phyloP scores from a whole-genome alignment of 768 basidiomycete genomes.

The Auricularia auricula-judae region DNA sequence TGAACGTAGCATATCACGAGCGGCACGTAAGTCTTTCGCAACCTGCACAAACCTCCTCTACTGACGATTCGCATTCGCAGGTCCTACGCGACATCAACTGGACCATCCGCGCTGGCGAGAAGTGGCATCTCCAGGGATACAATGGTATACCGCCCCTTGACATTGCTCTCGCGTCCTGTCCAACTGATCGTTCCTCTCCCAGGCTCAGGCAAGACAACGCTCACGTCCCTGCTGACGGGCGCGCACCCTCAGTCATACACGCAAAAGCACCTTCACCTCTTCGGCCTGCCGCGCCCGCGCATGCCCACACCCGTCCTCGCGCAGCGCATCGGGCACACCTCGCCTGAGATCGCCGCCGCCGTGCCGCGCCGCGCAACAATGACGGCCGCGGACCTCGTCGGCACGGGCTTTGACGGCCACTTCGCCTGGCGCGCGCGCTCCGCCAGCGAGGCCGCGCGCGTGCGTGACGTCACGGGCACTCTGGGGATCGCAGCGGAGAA shows the following conservation, averaged over 20 bases:
- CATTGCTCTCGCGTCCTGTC: not conserved
- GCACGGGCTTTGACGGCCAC: constrained; percentile 81
- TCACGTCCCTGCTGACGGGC: constrained; percentile 80
- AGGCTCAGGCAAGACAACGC: constrained; percentile 94
- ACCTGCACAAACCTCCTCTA: not conserved
- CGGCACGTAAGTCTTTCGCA: constrained; percentile 36
- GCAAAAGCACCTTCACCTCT: constrained; percentile 48
- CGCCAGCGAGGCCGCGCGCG: not conserved
- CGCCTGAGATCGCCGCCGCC: constrained; percentile 84
- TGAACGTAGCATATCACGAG: constrained; percentile 61
- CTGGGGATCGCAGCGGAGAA: constrained; percentile 21
- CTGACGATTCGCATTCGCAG: constrained; percentile 22
- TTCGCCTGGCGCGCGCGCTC: constrained; percentile 45
- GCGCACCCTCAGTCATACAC: constrained; percentile 94
- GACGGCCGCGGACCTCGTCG: constrained; percentile 69
- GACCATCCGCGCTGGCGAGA: constrained; percentile 70
- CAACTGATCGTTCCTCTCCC: not conserved
- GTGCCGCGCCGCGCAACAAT: constrained; percentile 63
- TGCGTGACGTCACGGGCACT: constrained; percentile 1
- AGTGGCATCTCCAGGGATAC: constrained; percentile 83
- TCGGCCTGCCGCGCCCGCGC: constrained; percentile 47
- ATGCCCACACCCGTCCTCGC: constrained; percentile 61
- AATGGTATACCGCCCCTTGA: constrained; percentile 48
- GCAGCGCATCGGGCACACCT: constrained; percentile 63
- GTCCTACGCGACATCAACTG: constrained; percentile 71